phyloP scores from a whole-genome alignment of 805 yeast species.

The Isabelozyma gotoi region DNA sequence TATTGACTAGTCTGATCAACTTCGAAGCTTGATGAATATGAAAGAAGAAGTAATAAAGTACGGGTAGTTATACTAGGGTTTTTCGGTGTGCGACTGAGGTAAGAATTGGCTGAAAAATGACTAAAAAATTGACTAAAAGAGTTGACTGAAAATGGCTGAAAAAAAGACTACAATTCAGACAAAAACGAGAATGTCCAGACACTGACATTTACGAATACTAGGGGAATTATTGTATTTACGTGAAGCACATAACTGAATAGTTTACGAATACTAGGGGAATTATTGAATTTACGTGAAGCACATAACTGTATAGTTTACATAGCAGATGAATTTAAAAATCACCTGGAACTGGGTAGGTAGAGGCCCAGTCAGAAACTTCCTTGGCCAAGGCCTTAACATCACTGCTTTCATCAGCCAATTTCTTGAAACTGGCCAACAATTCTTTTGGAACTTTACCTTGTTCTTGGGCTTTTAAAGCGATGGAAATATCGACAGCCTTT shows the following conservation, averaged over 20 bases:
- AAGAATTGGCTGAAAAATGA: not conserved
- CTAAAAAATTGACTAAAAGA: not conserved
- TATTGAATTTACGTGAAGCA: too few relatives aligned
- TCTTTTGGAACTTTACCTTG: slow-evolving; percentile 58
- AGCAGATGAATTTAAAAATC: slow-evolving; percentile 40
- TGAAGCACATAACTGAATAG: too few relatives aligned
- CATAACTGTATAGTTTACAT: not conserved
- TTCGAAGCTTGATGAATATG: not conserved
- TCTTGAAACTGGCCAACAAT: slow-evolving; percentile 67
- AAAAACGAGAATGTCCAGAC: too few relatives aligned
- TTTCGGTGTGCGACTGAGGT: not conserved
- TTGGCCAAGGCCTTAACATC: slow-evolving; percentile 60
- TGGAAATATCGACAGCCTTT: slow-evolving; percentile 68
- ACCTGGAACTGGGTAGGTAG: slow-evolving; percentile 85
- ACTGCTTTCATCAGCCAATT: slow-evolving; percentile 60
- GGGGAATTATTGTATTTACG: too few relatives aligned
- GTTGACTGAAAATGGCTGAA: not conserved
- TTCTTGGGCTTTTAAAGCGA: slow-evolving; percentile 57
- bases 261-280: too few relatives aligned
- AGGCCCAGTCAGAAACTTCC: slow-evolving; percentile 73
- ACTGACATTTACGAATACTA: too few relatives aligned
- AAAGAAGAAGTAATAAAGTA: too few relatives aligned
- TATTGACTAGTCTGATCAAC: too few relatives aligned
- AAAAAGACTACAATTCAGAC: not conserved
- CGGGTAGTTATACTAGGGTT: too few relatives aligned